phyloP scores from a whole-genome alignment of 345 rosid species.

The Punica granatum region DNA sequence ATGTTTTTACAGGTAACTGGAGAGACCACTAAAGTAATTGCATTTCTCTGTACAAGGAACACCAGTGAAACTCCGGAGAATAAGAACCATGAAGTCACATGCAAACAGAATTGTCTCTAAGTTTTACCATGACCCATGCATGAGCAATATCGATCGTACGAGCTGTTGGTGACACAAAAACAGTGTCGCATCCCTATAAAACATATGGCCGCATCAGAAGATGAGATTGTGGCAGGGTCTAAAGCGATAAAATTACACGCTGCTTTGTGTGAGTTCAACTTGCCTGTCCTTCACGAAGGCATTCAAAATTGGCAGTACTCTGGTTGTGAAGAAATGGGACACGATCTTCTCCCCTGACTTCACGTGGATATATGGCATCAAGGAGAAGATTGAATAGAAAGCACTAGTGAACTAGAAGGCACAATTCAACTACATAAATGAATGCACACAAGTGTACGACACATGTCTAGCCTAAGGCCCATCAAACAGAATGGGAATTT shows the following conservation, averaged over 20 bases:
- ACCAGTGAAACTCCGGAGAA: neutral
- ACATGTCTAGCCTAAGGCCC: neutral
- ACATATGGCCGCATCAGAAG: neutral
- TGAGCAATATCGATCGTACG: conserved; percentile 78
- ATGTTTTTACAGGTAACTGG: conserved; percentile 53
- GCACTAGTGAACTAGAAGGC: neutral
- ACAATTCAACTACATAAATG: neutral
- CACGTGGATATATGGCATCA: conserved; percentile 18
- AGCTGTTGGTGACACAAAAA: conserved; percentile 84
- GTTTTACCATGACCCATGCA: conserved; percentile 80
- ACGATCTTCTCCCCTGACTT: conserved; percentile 93
- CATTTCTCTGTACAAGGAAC: conserved; percentile 51
- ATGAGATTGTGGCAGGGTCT: neutral
- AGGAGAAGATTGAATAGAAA: conserved; percentile 5
- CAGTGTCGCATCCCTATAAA: conserved; percentile 82
- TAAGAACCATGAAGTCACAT: neutral
- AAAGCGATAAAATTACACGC: neutral
- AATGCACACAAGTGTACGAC: neutral
- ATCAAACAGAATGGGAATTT: neutral
- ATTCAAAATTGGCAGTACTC: conserved; percentile 81
- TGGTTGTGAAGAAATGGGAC: conserved; percentile 89
- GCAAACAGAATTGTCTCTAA: neutral
- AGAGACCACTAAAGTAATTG: conserved; percentile 59
- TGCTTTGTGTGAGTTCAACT: neutral
- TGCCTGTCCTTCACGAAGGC: conserved; percentile 73